phyloP scores from a whole-genome alignment of 495 filamentous ascomycete species.

The Umbilicaria muhlenbergii region DNA sequence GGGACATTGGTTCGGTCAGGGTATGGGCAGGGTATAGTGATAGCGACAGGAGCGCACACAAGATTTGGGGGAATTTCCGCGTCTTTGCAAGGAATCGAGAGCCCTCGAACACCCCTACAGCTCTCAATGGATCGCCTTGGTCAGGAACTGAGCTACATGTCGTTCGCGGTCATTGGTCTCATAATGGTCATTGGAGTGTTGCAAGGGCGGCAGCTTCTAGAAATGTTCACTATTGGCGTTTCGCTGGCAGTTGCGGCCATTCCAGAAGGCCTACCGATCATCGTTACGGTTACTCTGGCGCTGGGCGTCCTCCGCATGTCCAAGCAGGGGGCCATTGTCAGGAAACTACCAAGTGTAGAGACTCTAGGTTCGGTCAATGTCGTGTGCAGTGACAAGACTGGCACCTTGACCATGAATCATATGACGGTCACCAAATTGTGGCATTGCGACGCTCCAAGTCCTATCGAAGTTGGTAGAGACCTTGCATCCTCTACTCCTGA shows the following conservation, averaged over 20 bases:
- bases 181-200: constrained; percentile 81
- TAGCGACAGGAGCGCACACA: constrained; percentile 80
- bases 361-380: constrained; percentile 97
- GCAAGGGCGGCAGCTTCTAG: constrained; percentile 75
- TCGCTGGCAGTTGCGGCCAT: constrained; percentile 95
- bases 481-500: constrained; percentile 48
- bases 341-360: constrained; percentile 89
- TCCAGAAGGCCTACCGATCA: constrained; percentile 92
- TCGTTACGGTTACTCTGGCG: constrained; percentile 92
- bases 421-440: constrained; percentile 97
- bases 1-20: constrained; percentile 91
- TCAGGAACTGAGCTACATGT: constrained; percentile 86
- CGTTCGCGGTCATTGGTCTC: constrained; percentile 83
- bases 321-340: constrained; percentile 80
- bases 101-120: constrained; percentile 83
- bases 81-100: constrained; percentile 84
- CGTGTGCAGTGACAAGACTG: constrained; percentile 96
- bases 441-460: constrained; percentile 59
- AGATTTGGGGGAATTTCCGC: constrained; percentile 95
- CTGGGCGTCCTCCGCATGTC: constrained; percentile 93
- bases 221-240: constrained; percentile 96
- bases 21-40: constrained; percentile 91
- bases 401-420: constrained; percentile 90
- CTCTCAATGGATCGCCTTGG: constrained; percentile 94
- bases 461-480: constrained; percentile 61